phyloP scores from a whole-genome alignment of 2,329 filamentous ascomycete species.

The Shiraia bambusicola region DNA sequence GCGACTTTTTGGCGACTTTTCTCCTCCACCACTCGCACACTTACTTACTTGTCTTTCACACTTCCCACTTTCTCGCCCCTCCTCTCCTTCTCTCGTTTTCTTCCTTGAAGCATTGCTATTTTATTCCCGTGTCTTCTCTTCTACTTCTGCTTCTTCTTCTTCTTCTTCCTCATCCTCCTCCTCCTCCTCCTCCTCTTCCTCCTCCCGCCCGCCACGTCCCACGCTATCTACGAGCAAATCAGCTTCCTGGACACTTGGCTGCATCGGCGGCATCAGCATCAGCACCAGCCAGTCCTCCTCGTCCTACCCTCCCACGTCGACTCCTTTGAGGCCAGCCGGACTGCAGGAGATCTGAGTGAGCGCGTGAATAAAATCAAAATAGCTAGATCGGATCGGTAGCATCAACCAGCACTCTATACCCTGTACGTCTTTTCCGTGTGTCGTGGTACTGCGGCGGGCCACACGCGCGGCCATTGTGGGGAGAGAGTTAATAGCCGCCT shows the following conservation, averaged over 20 bases:
- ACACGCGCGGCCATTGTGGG: background rate
- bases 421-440: too few relatives aligned
- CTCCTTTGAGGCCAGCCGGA: constrained; percentile 38
- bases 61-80: constrained; percentile 6
- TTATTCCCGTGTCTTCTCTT: constrained; percentile 23
- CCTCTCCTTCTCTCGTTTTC: constrained; percentile 13
- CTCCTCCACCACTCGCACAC: constrained; percentile 10
- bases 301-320: constrained; percentile 14
- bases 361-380: constrained; percentile 1
- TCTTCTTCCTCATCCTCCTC: too few relatives aligned
- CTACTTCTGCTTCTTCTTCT: constrained; percentile 12
- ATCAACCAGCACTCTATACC: constrained; percentile 5
- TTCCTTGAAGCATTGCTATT: constrained; percentile 26
- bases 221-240: too few relatives aligned
- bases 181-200: too few relatives aligned
- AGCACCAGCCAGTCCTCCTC: constrained; percentile 15
- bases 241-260: constrained; percentile 14
- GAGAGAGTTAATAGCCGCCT: too few relatives aligned
- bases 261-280: constrained; percentile 16
- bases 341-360: constrained; percentile 30
- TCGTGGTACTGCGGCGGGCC: too few relatives aligned
- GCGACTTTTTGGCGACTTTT: constrained; percentile 3
- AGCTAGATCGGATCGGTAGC: constrained; percentile 3
- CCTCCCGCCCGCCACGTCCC: too few relatives aligned
- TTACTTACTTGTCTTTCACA: constrained; percentile 9